Evolutionary conservation across 768 basidiomycete genomes (phyloP).

Genomic region (Lanmaoa pseudosensibilis): DNA sequence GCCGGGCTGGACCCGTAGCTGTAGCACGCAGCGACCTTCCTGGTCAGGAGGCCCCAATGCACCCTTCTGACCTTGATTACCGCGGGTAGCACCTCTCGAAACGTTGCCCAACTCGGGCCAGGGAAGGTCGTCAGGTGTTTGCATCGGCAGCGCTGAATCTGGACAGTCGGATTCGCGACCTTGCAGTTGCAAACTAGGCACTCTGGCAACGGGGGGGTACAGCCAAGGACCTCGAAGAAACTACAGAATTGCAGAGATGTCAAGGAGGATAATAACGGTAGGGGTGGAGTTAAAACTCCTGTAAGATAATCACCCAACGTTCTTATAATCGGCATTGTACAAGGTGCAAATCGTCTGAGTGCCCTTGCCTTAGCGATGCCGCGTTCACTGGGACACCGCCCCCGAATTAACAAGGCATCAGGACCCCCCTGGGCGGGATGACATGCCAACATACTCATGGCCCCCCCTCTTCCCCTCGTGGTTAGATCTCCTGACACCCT

Average conservation of each 20-base stretch:
- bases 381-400: conserved; percentile 36
- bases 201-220: conserved; percentile 11
- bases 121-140: conserved; percentile 68
- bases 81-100: conserved; percentile 78
- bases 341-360: conserved; percentile 26
- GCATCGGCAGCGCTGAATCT: conserved; percentile 32
- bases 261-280: conserved; percentile 28
- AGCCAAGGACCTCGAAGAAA: conserved; percentile 15
- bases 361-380: conserved; percentile 37
- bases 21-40: conserved; percentile 75
- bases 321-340: conserved; percentile 37
- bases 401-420: conserved; percentile 31
- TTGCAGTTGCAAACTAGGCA: conserved; percentile 5
- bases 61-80: conserved; percentile 86
- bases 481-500: conserved; percentile 33
- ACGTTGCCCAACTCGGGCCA: conserved; percentile 88
- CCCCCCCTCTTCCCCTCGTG: conserved; percentile 17
- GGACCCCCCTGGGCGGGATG: conserved; percentile 30
- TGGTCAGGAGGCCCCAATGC: conserved; percentile 68
- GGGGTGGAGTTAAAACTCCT: conserved; percentile 39
- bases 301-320: conserved; percentile 35
- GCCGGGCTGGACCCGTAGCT: conserved; percentile 80
- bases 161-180: conserved; percentile 4
- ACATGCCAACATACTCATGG: conserved; percentile 39
- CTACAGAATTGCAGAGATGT: conserved; percentile 17